phyloP scores from a whole-genome alignment of 2,329 filamentous ascomycete genomes.

The Pestalotiopsis sp. region DNA sequence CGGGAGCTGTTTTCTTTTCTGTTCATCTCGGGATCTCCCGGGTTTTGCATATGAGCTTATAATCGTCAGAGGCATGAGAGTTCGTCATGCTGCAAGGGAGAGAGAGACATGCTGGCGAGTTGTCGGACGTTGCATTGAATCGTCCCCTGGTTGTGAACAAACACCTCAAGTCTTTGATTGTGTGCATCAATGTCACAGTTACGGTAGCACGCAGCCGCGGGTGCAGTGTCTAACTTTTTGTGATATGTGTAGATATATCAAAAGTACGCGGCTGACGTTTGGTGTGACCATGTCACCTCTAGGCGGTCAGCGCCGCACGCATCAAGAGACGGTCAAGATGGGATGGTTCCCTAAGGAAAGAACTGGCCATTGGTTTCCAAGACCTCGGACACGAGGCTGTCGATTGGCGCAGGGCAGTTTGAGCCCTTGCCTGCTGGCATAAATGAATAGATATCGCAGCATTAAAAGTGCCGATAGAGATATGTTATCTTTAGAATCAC shows the following conservation, averaged over 20 bases:
- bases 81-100: no score
- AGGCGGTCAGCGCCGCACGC: not conserved
- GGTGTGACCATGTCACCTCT: not conserved
- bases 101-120: no score
- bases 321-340: not conserved
- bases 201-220: not conserved
- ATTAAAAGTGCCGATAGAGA: not conserved
- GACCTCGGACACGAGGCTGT: not conserved
- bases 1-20: no score
- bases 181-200: not conserved
- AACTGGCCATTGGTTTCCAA: not conserved
- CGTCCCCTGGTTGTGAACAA: no score
- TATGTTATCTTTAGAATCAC: not conserved
- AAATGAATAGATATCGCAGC: not conserved
- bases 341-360: not conserved
- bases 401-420: not conserved
- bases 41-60: no score
- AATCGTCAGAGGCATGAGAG: no score
- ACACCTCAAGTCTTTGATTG: no score
- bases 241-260: not conserved
- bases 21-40: no score
- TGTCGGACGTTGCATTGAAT: no score
- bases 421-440: not conserved
- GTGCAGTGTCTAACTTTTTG: not conserved
- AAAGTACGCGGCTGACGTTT: not conserved